Percentiles rank a stretch among this genome's conserved stretches.
Evolutionary conservation across 2,329 filamentous ascomycete genomes (phyloP).

Genomic region (Juglanconis oblonga): DNA sequence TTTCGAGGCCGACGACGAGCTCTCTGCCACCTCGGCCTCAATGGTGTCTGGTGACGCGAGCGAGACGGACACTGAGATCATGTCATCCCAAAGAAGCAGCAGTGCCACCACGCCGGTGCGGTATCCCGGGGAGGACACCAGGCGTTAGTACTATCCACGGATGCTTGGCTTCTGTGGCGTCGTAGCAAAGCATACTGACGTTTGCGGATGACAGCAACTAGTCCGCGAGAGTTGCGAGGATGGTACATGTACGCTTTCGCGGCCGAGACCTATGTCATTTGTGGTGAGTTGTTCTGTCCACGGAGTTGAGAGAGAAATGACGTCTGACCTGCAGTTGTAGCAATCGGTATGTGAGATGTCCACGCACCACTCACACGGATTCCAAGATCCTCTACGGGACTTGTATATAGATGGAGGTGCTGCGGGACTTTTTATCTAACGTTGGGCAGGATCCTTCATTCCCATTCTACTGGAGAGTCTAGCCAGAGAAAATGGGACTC

Average conservation of each 20-base stretch:
- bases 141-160: conserved; percentile 36
- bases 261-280: conserved; percentile 93
- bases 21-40: conserved; percentile 40
- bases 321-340: conserved; percentile 18
- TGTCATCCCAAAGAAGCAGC: conserved; percentile 7
- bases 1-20: conserved; percentile 69
- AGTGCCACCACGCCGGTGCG: conserved; percentile 39
- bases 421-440: conserved; percentile 18
- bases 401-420: not conserved
- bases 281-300: conserved; percentile 57
- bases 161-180: not conserved
- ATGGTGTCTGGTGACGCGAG: conserved; percentile 10
- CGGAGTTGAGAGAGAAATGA: not conserved
- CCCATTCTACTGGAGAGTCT: conserved; percentile 93
- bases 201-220: conserved; percentile 54
- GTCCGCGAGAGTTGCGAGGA: conserved; percentile 78
- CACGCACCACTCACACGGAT: not conserved
- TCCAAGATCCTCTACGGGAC: conserved; percentile 11
- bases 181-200: not conserved
- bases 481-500: conserved; percentile 85
- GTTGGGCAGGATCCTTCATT: conserved; percentile 75
- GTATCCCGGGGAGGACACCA: conserved; percentile 81
- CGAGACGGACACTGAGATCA: conserved; percentile 6
- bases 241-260: conserved; percentile 98
- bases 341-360: conserved; percentile 26